Evolutionary conservation across 2,329 filamentous ascomycete genomes (phyloP), one percentile per base, ranked within the genome.

Genomic region (Cladosporium colombiae): DNA sequence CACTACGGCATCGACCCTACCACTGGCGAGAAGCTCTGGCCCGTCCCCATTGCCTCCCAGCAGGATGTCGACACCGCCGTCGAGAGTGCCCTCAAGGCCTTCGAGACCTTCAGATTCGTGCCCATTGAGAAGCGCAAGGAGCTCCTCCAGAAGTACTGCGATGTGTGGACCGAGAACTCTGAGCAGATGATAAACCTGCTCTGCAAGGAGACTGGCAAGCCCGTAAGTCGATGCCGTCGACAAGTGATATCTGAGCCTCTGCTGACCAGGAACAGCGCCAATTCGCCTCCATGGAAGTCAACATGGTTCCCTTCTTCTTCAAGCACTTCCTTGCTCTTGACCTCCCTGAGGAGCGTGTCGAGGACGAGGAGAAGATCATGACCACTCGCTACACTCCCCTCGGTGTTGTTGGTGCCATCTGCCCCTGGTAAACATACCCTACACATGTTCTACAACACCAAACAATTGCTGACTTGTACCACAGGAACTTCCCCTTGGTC

Each of bases 401-500:
- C 25, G 81, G 82, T 68, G 81, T 84, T 29, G 80, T 82, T 21
- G 77, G 73, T 50, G 79, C 78, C 59, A 81, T 81, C 68, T 80
- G 78, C 68, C 79, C 79, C 23, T 84, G 81, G 78, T 62, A 33
- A 62, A 57, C 21, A 57, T 25, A 7, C 18, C 21, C 37, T 49
- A 6, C 21, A 33, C 18, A 53, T 35, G n/a, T 29, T 21, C 52
- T 33, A 11, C 50, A 57, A 50, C n/a, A 23, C 3, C 21, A 16
- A 27, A 46, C 27, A n/a, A 40, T 23, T 5, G 8, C 62, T 65
- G 62, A 62, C 60, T 6, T 59, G 52, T 8, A 18, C 18, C 21
- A 21, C 44, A 66, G 71, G 73, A 84, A 83, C 74, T 83, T 84
- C 67, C 86, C 86, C 5, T 74, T 88, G n/a, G 72, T 82, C 25